Conservation (phyloP, 139 green algal species). For the Chlamydomonas incerta region DNA sequence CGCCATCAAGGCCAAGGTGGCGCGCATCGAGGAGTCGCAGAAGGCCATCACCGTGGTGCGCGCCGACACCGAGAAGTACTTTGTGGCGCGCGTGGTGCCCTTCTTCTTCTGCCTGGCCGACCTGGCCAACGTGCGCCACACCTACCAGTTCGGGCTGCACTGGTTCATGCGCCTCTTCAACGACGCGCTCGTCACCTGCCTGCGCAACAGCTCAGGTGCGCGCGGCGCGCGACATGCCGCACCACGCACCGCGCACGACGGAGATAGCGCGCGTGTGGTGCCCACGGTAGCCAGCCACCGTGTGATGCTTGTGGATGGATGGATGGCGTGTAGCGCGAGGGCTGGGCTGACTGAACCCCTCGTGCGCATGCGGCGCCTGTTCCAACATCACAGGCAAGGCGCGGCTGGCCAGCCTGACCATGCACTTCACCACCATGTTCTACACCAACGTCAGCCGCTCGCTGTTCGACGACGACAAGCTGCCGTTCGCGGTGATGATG, state of each 20-base stretch:
- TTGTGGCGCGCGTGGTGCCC: conserved; percentile 46
- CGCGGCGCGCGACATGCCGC: too few relatives aligned
- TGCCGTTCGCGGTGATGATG: conserved; percentile 72
- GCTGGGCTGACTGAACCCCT: too few relatives aligned
- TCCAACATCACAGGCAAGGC: conserved; percentile 42
- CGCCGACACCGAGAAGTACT: conserved; percentile 47
- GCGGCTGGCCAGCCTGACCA: conserved; percentile 49
- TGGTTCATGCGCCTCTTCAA: conserved; percentile 60
- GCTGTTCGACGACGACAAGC: conserved; percentile 83
- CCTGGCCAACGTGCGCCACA: conserved; percentile 46
- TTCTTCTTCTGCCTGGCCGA: conserved; percentile 59
- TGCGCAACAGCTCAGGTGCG: conserved; percentile 36
- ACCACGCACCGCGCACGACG: too few relatives aligned
- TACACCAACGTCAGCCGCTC: conserved; percentile 59
- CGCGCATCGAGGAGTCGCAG: conserved; percentile 50
- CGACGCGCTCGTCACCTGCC: conserved; percentile 49
- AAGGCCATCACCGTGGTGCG: conserved; percentile 41
- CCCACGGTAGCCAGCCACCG: too few relatives aligned
- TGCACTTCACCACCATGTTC: conserved; percentile 57
- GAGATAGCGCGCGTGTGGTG: too few relatives aligned
- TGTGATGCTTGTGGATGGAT: too few relatives aligned
- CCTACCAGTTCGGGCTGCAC: conserved; percentile 60
- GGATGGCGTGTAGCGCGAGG: too few relatives aligned
- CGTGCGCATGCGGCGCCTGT: too few relatives aligned
- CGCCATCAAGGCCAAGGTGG: conserved; percentile 55